phyloP scores from a whole-genome alignment of 73 alveolate genomes.

The Paramecium pentaurelia region DNA sequence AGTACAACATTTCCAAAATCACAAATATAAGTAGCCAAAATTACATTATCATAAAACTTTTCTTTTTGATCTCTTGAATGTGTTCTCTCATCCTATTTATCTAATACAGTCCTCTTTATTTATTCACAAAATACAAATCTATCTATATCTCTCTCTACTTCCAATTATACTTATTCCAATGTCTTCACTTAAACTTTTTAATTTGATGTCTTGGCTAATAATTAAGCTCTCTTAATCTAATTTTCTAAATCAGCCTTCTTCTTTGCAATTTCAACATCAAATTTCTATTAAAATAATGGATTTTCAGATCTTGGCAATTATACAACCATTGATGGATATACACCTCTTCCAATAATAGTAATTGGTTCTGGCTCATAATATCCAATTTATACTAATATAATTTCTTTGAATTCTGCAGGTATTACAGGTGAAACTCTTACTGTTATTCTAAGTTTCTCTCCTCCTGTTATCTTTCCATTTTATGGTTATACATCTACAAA shows the following conservation, averaged over 20 bases:
- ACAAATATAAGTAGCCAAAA: slow-evolving; percentile 75
- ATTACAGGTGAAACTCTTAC: slow-evolving; percentile 95
- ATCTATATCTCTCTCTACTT: slow-evolving; percentile 63
- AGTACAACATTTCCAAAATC: slow-evolving; percentile 89
- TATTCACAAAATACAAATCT: slow-evolving; percentile 51
- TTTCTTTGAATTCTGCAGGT: slow-evolving; percentile 95
- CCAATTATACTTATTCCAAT: slow-evolving; percentile 48
- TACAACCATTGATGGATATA: slow-evolving; percentile 92
- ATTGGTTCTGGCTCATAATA: slow-evolving; percentile 95
- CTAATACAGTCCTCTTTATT: slow-evolving; percentile 33
- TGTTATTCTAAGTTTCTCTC: slow-evolving; percentile 89
- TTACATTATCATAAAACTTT: slow-evolving; percentile 57
- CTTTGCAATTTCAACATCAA: slow-evolving; percentile 72
- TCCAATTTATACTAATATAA: slow-evolving; percentile 93
- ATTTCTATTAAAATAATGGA: slow-evolving; percentile 78
- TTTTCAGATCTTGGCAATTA: slow-evolving; percentile 90
- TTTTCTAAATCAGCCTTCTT: slow-evolving; percentile 49
- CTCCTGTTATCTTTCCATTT: slow-evolving; percentile 91
- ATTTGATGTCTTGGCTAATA: not conserved
- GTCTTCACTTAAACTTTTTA: slow-evolving; percentile 37
- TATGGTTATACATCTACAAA: slow-evolving; percentile 87
- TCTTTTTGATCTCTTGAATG: slow-evolving; percentile 37
- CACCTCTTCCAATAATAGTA: slow-evolving; percentile 94
- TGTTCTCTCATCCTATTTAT: slow-evolving; percentile 33
- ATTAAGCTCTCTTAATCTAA: slow-evolving; percentile 45